Base-by-base conservation (phyloP, 148 eudicot genomes). In the Rhododendron ferrugineum region DNA sequence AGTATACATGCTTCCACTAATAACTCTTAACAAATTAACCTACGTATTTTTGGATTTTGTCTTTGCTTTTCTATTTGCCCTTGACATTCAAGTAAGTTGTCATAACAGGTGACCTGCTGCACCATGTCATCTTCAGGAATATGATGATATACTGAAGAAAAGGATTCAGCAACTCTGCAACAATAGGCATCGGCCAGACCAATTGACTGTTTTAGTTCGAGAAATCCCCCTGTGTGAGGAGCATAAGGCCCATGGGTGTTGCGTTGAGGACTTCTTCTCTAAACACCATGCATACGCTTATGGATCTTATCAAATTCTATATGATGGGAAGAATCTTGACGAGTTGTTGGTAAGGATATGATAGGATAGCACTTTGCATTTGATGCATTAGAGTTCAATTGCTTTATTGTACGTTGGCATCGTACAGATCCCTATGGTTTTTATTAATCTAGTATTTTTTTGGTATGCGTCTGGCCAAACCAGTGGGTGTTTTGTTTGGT, bases 191-290 rank as follows among this genome's bases (percentile, higher is more conserved):
- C 92, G 89, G 81, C 94, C 98, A 58, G 94, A 93, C 86, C 94
- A 89, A 86, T 92, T 94, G 91, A 93, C 95, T 85, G 90, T 96
- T 87, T 89, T 96, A 88, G 98, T 96, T 88, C 92, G 94, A 83
- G 94, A 93, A 88, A 92, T 96, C 85, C 98, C 98, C 14, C 40
- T 92, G 47, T 96, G 98, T 84, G 76, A 89, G 83, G 98, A 93
- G 62, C 98, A 93, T 87, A 89, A 81, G 75, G 90, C 88, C 23
- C 88, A 60, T 87, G 93, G 95, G 22, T 94, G 96, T 89, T 87
- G 89, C 82, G 93, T 96, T 64, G 86, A 96, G 79, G 94, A 93
- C 88, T 96, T 96, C 85, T 96, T 96, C 87, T 88, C 93, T 22
- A 93, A 92, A 80, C 91, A 94, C 89, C 90, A 96, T 91, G 93